These are phyloP conservation scores for Pleurotus cornucopiae DNA, from an alignment of 768 basidiomycete genomes.

Conservation along the genomic window DNA sequence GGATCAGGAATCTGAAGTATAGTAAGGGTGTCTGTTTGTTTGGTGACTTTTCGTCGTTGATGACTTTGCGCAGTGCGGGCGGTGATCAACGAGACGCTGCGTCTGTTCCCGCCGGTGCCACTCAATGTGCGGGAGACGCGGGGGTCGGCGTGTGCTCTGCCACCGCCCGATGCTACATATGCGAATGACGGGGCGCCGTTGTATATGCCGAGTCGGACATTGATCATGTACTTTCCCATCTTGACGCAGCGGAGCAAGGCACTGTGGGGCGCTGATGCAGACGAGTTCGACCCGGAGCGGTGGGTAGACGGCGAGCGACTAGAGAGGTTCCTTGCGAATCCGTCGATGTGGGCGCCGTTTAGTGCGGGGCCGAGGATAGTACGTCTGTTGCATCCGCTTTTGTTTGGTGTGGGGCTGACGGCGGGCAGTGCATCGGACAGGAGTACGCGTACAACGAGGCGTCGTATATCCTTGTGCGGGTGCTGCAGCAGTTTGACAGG, in stretches of 20 bases:
- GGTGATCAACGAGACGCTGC: slow-evolving; percentile 74
- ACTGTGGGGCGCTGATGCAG: slow-evolving; percentile 74
- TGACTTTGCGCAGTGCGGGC: slow-evolving; percentile 51
- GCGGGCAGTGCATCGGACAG: slow-evolving; percentile 58
- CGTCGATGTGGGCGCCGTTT: slow-evolving; percentile 71
- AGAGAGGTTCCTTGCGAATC: slow-evolving; percentile 47
- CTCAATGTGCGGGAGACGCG: slow-evolving; percentile 64
- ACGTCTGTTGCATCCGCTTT: slow-evolving; percentile 13
- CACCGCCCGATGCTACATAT: slow-evolving; percentile 47
- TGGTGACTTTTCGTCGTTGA: background rate
- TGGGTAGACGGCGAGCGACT: slow-evolving; percentile 65
- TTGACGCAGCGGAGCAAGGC: slow-evolving; percentile 63
- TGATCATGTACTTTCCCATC: slow-evolving; percentile 56
- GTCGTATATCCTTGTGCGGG: slow-evolving; percentile 64
- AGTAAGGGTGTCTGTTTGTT: slow-evolving; percentile 33
- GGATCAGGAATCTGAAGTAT: slow-evolving; percentile 60
- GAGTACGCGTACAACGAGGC: slow-evolving; percentile 77
- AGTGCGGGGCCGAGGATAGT: slow-evolving; percentile 65
- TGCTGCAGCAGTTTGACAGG: slow-evolving; percentile 61
- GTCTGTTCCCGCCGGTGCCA: slow-evolving; percentile 78
- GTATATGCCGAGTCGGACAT: slow-evolving; percentile 56
- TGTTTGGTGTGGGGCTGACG: background rate
- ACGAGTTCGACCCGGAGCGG: slow-evolving; percentile 74
- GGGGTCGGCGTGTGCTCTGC: slow-evolving; percentile 42
- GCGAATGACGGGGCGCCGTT: slow-evolving; percentile 31